Evolutionary conservation across 331 rosid species (phyloP).

Genomic region (Saraca asoca): DNA sequence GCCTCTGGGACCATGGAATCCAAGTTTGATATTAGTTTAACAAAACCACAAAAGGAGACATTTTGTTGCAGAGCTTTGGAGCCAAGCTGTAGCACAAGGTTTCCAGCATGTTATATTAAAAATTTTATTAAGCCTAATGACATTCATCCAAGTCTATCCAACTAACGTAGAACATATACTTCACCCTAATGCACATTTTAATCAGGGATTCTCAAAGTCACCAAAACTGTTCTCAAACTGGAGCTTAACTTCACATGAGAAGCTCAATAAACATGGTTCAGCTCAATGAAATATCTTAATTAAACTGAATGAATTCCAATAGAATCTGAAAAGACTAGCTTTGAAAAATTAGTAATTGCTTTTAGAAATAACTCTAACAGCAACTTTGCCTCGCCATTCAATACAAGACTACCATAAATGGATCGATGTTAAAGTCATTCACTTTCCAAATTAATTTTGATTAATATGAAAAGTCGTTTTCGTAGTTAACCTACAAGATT

Average conservation of each 20-base stretch:
- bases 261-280: constrained; percentile 7
- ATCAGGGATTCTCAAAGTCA: background rate
- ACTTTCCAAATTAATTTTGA: background rate
- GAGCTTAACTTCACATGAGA: background rate
- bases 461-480: background rate
- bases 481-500: background rate
- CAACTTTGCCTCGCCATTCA: background rate
- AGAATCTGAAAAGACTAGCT: background rate
- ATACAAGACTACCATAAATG: background rate
- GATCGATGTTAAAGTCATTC: background rate
- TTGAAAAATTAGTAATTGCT: background rate
- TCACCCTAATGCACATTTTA: background rate
- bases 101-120: constrained; percentile 1
- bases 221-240: background rate
- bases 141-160: too few species aligned
- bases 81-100: too few species aligned
- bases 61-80: background rate
- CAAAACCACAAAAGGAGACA: constrained; percentile 15
- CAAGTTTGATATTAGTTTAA: background rate
- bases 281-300: background rate
- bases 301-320: constrained; percentile 3
- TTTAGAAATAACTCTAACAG: constrained; percentile 14
- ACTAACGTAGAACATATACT: too few species aligned
- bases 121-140: too few species aligned
- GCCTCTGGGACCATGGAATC: background rate